Conservation (phyloP, 768 basidiomycete species). For the Termitomyces sp. region DNA sequence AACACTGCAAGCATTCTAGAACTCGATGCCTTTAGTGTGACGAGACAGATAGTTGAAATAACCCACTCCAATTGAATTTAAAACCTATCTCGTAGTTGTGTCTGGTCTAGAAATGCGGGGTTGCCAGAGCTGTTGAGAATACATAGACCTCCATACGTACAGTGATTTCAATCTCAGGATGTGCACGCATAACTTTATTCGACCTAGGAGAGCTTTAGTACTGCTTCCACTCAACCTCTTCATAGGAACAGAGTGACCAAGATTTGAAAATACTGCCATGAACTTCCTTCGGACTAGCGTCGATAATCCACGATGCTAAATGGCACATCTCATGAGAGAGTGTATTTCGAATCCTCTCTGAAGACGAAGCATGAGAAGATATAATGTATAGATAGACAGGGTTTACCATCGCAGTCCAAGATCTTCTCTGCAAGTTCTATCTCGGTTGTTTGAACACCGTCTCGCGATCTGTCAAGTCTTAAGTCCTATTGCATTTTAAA, state of each 20-base stretch:
- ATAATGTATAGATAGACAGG: neutral
- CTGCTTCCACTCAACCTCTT: neutral
- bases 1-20: conserved; percentile 61
- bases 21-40: conserved; percentile 3
- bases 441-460: conserved; percentile 55
- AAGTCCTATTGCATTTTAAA: conserved; percentile 1
- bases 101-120: conserved; percentile 41
- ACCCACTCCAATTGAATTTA: conserved; percentile 72
- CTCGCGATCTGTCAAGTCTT: conserved; percentile 38
- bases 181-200: conserved; percentile 58
- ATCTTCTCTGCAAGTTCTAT: conserved; percentile 86
- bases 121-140: neutral
- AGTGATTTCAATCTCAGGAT: conserved; percentile 70
- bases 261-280: conserved; percentile 72
- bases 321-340: conserved; percentile 93
- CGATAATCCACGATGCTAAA: conserved; percentile 82
- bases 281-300: conserved; percentile 61
- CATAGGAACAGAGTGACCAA: conserved; percentile 42
- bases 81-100: conserved; percentile 77
- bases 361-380: neutral
- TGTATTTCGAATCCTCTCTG: conserved; percentile 80
- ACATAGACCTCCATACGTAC: conserved; percentile 27
- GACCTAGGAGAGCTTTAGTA: conserved; percentile 45
- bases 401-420: conserved; percentile 67
- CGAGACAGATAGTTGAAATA: neutral